phyloP scores from a whole-genome alignment of 2,329 filamentous ascomycete species.

The Ophiocordyceps robertsii region DNA sequence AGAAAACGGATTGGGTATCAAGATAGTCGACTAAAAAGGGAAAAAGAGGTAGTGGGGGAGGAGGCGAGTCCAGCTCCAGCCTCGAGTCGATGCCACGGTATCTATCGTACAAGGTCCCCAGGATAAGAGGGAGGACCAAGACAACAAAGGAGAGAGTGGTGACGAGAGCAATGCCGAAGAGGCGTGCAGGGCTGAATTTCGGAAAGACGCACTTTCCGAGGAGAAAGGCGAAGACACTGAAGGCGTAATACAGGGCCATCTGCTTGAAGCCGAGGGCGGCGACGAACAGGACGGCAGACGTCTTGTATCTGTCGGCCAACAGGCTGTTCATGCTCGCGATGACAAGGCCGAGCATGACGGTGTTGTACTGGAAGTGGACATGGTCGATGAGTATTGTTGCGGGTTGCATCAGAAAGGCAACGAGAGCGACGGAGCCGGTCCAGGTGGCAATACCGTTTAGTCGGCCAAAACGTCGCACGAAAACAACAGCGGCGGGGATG shows the following conservation, averaged over 20 bases:
- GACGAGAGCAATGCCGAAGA: constrained; percentile 61
- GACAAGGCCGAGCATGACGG: constrained; percentile 90
- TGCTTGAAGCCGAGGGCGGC: constrained; percentile 94
- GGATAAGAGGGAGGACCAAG: constrained; percentile 61
- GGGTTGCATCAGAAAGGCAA: constrained; percentile 86
- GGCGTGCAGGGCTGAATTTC: constrained; percentile 48
- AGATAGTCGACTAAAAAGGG: constrained; percentile 43
- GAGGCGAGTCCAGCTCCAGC: constrained; percentile 42
- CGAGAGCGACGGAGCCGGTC: constrained; percentile 73
- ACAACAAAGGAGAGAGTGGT: constrained; percentile 63
- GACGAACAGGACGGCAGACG: constrained; percentile 90
- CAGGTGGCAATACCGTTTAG: constrained; percentile 66
- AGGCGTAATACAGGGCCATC: constrained; percentile 97
- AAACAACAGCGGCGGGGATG: constrained; percentile 73
- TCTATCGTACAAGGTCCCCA: constrained; percentile 57
- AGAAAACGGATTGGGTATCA: constrained; percentile 54
- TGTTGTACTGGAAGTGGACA: constrained; percentile 96
- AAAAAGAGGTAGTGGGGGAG: constrained; percentile 49
- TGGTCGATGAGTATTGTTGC: constrained; percentile 86
- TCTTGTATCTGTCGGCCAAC: constrained; percentile 69
- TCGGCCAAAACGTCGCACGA: constrained; percentile 68
- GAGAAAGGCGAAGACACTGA: constrained; percentile 82
- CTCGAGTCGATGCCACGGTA: constrained; percentile 47
- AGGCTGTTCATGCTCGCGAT: constrained; percentile 81
- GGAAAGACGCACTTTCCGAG: constrained; percentile 78